These are phyloP conservation scores for Lasiosphaeria ovina DNA, from an alignment of 495 filamentous ascomycete species.

Conservation along the genomic window DNA sequence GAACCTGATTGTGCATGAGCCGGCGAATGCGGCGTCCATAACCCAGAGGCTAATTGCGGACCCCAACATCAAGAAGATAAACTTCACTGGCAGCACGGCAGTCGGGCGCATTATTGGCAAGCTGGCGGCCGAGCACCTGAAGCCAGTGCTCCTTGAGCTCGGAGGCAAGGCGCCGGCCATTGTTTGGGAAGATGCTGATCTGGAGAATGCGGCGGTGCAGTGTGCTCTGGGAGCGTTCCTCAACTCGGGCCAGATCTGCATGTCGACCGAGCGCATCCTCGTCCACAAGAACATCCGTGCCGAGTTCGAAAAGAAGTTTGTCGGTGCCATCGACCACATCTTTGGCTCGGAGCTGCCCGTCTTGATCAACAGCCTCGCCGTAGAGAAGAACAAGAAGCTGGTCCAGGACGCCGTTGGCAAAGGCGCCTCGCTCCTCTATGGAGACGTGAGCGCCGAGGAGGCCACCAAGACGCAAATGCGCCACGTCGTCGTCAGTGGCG, in stretches of 20 bases:
- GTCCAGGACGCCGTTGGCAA: slow-evolving; percentile 63
- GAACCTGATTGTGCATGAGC: slow-evolving; percentile 55
- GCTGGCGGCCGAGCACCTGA: slow-evolving; percentile 60
- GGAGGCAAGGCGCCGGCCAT: slow-evolving; percentile 67
- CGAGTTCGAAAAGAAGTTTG: slow-evolving; percentile 63
- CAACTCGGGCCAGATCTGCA: slow-evolving; percentile 80
- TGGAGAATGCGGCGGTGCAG: slow-evolving; percentile 54
- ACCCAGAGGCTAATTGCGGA: slow-evolving; percentile 57
- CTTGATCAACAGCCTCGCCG: slow-evolving; percentile 59
- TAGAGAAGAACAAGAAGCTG: slow-evolving; percentile 66
- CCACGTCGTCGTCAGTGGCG: slow-evolving; percentile 66
- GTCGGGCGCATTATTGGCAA: slow-evolving; percentile 59
- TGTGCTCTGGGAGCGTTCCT: slow-evolving; percentile 54
- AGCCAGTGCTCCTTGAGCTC: slow-evolving; percentile 67
- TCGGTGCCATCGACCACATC: slow-evolving; percentile 47
- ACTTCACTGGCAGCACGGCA: slow-evolving; percentile 63
- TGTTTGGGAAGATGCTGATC: slow-evolving; percentile 63
- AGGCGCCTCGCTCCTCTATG: slow-evolving; percentile 66
- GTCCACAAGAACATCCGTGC: slow-evolving; percentile 68
- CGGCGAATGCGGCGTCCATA: slow-evolving; percentile 52
- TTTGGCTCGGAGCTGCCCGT: slow-evolving; percentile 56
- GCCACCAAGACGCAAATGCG: slow-evolving; percentile 57
- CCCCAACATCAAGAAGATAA: slow-evolving; percentile 58
- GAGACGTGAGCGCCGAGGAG: slow-evolving; percentile 50
- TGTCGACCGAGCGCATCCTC: slow-evolving; percentile 86